These are phyloP conservation scores for Crucihimalaya himalaica DNA, from an alignment of 345 rosid species.

Conservation along the genomic window DNA sequence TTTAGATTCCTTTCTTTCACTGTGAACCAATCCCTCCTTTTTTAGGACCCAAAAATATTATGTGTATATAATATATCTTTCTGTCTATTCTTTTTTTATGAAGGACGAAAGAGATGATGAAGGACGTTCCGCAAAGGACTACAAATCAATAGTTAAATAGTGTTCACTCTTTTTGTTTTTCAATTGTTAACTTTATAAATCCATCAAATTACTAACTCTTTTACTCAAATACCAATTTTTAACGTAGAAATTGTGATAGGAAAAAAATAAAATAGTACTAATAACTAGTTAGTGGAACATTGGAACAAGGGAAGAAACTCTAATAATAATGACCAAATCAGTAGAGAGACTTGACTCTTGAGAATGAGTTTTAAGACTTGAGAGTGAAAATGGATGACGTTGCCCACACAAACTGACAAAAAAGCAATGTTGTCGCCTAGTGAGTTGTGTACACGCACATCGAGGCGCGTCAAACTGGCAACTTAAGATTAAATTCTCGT, in stretches of 20 bases:
- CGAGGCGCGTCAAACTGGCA: slow-evolving; percentile 28
- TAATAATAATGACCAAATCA: slow-evolving; percentile 28
- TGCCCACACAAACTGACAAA: slow-evolving; percentile 34
- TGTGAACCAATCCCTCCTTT: slow-evolving; percentile 43
- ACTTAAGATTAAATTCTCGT: slow-evolving; percentile 30
- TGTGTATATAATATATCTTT: not conserved
- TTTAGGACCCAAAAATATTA: slow-evolving; percentile 1
- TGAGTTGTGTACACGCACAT: slow-evolving; percentile 26
- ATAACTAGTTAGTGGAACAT: not conserved
- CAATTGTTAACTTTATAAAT: not conserved
- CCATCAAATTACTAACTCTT: not conserved
- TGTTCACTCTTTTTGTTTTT: not conserved
- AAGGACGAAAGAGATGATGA: too few species aligned
- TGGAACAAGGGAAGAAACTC: not conserved
- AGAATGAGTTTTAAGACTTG: not conserved
- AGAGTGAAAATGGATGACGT: slow-evolving; percentile 29
- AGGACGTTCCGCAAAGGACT: not conserved
- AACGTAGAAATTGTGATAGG: not conserved
- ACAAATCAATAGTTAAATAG: not conserved
- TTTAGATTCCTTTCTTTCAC: slow-evolving; percentile 70
- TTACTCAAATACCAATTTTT: not conserved
- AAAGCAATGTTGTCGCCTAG: slow-evolving; percentile 29
- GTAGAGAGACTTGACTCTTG: slow-evolving; percentile 12
- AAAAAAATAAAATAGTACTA: not conserved
- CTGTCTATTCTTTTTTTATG: slow-evolving; percentile 17